Evolutionary conservation across 2,329 filamentous ascomycete species (phyloP).

Genomic region (Trichophaea hybrida): DNA sequence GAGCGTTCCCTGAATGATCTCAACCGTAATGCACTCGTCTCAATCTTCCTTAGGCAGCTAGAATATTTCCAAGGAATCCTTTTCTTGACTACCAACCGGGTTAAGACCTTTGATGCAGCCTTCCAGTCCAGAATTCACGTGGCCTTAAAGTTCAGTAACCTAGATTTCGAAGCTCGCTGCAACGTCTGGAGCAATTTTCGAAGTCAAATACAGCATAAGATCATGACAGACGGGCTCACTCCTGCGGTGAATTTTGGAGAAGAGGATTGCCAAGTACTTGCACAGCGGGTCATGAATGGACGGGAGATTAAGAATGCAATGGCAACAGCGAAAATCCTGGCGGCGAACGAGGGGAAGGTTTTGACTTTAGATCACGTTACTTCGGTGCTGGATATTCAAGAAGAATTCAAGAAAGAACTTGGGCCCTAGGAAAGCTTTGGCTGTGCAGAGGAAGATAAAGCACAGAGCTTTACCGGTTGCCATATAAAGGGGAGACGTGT

Average conservation of each 20-base stretch:
- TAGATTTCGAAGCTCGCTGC: conserved; percentile 23
- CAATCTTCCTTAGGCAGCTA: conserved; percentile 33
- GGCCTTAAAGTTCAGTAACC: conserved; percentile 28
- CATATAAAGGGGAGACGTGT: too few species aligned
- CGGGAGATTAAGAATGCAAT: conserved; percentile 31
- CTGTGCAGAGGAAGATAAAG: too few species aligned
- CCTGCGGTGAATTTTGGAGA: conserved; percentile 20
- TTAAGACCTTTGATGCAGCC: conserved; percentile 33
- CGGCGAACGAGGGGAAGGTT: conserved; percentile 22
- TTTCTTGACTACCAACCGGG: conserved; percentile 35
- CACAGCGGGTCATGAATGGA: conserved; percentile 28
- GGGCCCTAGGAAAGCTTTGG: too few species aligned
- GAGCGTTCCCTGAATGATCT: conserved; percentile 71
- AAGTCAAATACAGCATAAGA: conserved; percentile 19
- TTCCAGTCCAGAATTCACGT: conserved; percentile 33
- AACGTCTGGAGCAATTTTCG: conserved; percentile 29
- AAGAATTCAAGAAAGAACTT: conserved; percentile 19
- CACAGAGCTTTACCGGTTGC: too few species aligned
- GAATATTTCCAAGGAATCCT: conserved; percentile 35
- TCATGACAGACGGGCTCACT: neutral
- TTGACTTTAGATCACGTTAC: conserved; percentile 25
- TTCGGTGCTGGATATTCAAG: conserved; percentile 27
- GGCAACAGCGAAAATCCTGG: conserved; percentile 28
- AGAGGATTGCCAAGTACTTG: conserved; percentile 13
- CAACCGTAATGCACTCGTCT: conserved; percentile 67